Base-by-base conservation (phyloP, 2,329 filamentous ascomycete genomes). In the Fusarium lateritium region DNA sequence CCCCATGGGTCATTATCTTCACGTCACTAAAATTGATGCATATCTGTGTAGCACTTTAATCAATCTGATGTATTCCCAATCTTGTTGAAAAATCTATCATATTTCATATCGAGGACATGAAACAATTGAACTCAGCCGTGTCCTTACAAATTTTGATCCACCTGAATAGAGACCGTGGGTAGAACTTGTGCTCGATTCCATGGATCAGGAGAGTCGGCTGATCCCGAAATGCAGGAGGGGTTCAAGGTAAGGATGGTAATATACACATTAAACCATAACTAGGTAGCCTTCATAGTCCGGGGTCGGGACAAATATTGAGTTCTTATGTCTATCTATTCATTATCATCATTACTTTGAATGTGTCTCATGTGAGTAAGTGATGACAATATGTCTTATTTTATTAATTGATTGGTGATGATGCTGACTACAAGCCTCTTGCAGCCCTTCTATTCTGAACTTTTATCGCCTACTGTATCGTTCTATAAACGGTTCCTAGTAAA, bases 1-100 rank as follows among this genome's bases (percentile, higher is more conserved):
- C n/a, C 14, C 17, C 47, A 47, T 51, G 52, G 46, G 39, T 15
- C 44, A 19, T 33, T n/a, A 44, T 44, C 22, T 9, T 44, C 22
- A 44, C 39, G 47, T 61, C 36, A 44, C 46, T 22, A n/a, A 39
- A 17, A 21, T 31, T 42, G 31, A 31, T 22, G 28, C 28, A 43
- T 59, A 19, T 14, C 24, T 31, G 15, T 10, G 40, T 17, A 36
- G 21, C 28, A 28, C 15, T 19, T 22, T 40, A 22, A 13, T 42
- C 11, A 34, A 34, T 22, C 19, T n/a, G 33, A 45, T 28, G 14
- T 24, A 21, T 26, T 21, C 26, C 22, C 24, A 33, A 15, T 6
- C 33, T 33, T 31, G 13, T 26, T 11, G 22, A 22, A 31, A 11
- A 14, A n/a, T 38, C 14, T 28, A 34, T 42, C 26, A 21, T 17